Percentiles rank a stretch among this genome's conserved stretches.
Conservation (phyloP, 495 filamentous ascomycete genomes). For the Tuber melanosporum region DNA sequence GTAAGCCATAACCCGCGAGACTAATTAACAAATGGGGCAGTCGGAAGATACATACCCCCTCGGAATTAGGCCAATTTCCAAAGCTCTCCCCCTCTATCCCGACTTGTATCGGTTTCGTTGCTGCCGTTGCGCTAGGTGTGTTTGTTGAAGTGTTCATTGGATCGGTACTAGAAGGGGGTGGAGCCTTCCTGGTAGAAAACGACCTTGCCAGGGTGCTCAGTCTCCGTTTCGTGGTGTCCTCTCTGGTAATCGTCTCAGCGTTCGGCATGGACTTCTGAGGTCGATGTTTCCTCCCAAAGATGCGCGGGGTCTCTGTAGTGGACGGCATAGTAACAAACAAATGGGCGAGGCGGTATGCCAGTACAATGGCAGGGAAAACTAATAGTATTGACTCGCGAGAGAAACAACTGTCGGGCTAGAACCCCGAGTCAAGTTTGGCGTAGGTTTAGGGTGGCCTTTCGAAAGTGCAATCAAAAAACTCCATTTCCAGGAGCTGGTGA, state of each 20-base stretch:
- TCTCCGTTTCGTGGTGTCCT: conserved; percentile 12
- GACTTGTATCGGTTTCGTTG: conserved; percentile 8
- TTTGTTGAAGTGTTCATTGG: background rate
- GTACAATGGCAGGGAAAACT: background rate
- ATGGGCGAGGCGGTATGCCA: background rate
- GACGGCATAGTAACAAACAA: conserved; percentile 20
- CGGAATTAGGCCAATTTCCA: conserved; percentile 35
- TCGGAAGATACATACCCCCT: conserved; percentile 27
- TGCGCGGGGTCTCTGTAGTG: conserved; percentile 13
- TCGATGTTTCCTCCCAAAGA: conserved; percentile 16
- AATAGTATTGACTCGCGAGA: background rate
- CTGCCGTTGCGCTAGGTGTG: background rate
- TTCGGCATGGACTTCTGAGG: conserved; percentile 26
- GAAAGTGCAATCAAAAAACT: conserved; percentile 4
- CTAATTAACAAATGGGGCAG: background rate
- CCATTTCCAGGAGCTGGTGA: conserved; percentile 8
- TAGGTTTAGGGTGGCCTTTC: conserved; percentile 12
- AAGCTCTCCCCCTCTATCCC: conserved; percentile 13
- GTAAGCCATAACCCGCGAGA: conserved; percentile 10
- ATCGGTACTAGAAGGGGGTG: conserved; percentile 2
- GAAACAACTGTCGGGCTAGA: background rate
- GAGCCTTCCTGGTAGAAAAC: conserved; percentile 11
- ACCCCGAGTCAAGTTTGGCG: background rate
- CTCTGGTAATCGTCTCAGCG: conserved; percentile 6
- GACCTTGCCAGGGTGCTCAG: conserved; percentile 23